A percentile compares a stretch with the other conserved stretches of the same genome.
These are phyloP conservation scores for Sporothrix mexicana DNA, from an alignment of 2,329 filamentous ascomycete genomes.

Conservation along the genomic window DNA sequence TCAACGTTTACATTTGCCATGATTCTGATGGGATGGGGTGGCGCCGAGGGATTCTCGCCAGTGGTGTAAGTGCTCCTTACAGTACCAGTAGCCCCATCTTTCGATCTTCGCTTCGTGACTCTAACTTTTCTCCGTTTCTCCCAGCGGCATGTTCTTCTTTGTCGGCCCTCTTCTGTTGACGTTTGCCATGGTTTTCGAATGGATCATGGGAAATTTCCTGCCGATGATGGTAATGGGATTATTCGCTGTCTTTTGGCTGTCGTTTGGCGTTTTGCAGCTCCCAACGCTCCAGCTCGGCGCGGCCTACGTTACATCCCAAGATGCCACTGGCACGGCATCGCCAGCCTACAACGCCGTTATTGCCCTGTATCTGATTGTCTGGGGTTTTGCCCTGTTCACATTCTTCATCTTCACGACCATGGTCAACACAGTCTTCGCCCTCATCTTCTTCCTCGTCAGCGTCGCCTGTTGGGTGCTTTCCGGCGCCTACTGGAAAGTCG, in stretches of 20 bases:
- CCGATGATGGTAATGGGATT: slow-evolving; percentile 24
- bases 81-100: too few species aligned
- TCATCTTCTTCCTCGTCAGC: slow-evolving; percentile 11
- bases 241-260: slow-evolving; percentile 20
- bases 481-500: slow-evolving; percentile 1
- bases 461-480: slow-evolving; percentile 10
- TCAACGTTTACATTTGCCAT: slow-evolving; percentile 18
- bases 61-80: slow-evolving; percentile 2
- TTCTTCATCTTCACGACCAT: slow-evolving; percentile 22
- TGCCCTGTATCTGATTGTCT: slow-evolving; percentile 8
- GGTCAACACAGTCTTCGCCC: slow-evolving; percentile 6
- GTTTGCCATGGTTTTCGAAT: slow-evolving; percentile 17
- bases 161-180: neutral
- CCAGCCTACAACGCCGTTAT: slow-evolving; percentile 18
- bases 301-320: neutral
- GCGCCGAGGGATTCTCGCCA: neutral
- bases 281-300: slow-evolving; percentile 11
- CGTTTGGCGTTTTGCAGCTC: slow-evolving; percentile 2
- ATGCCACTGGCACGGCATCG: neutral
- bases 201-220: slow-evolving; percentile 19
- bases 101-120: neutral
- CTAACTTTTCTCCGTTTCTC: neutral
- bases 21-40: slow-evolving; percentile 8
- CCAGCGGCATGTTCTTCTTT: slow-evolving; percentile 9
- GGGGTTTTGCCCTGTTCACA: slow-evolving; percentile 5